Percentiles rank a stretch among this genome's conserved stretches.
These are phyloP conservation scores for Aspergillus persii DNA, from an alignment of 2,329 filamentous ascomycete species.

Conservation along the genomic window DNA sequence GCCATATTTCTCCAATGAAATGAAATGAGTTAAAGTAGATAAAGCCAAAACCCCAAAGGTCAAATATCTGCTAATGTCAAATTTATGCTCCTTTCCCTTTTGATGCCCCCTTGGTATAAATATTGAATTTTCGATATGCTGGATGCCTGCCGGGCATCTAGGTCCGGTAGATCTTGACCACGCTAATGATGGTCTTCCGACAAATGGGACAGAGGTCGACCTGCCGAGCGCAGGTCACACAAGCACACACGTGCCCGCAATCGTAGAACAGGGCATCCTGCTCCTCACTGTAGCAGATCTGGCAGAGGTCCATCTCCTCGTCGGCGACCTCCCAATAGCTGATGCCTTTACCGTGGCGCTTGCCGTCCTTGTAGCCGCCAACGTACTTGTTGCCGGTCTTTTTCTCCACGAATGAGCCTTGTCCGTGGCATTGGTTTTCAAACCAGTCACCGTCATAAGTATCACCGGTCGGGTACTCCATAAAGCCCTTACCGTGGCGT, in stretches of 20 bases:
- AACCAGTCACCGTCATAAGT: conserved; percentile 48
- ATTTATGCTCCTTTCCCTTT: neutral
- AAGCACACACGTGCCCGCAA: conserved; percentile 63
- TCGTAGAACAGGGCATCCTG: conserved; percentile 62
- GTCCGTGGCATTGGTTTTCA: conserved; percentile 51
- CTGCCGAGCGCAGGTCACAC: conserved; percentile 57
- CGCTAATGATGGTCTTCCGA: conserved; percentile 54
- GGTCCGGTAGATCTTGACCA: conserved; percentile 57
- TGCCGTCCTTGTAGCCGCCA: conserved; percentile 60
- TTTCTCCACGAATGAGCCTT: conserved; percentile 56
- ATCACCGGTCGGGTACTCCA: conserved; percentile 57
- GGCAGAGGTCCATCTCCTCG: conserved; percentile 58
- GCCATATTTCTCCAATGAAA: conserved; percentile 11
- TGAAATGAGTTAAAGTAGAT: neutral
- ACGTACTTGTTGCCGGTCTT: conserved; percentile 60
- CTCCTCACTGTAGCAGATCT: conserved; percentile 61
- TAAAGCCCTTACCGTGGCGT: conserved; percentile 56
- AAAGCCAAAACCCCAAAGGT: conserved; percentile 1
- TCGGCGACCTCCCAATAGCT: conserved; percentile 62
- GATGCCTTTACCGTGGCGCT: conserved; percentile 60
- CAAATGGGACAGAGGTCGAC: conserved; percentile 62
- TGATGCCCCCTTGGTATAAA: neutral
- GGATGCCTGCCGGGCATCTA: conserved; percentile 18
- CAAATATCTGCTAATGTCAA: neutral
- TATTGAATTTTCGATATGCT: neutral